Base-by-base conservation (phyloP, 805 yeast genomes). In the Barnettozyma sp. region DNA sequence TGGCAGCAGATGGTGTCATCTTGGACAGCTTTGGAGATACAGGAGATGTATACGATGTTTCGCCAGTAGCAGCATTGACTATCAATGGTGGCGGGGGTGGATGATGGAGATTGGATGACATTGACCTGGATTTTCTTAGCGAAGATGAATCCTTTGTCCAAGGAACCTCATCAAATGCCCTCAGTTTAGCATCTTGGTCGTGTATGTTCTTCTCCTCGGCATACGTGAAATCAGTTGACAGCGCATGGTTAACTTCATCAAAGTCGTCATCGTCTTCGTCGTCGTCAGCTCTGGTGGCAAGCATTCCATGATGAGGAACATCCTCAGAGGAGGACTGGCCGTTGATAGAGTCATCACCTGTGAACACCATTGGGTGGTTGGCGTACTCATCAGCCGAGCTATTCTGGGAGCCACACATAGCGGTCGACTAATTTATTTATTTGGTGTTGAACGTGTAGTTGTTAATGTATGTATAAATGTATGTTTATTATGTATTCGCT, bases 111-210 rank as follows among this genome's bases (percentile, higher is more conserved):
- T 61, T 63, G 2, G 61, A 62, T 7, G 58, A 43, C 1, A 70
- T 59, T 0, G 63, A 44, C 42, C 63, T 53, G 44, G 64, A 54
- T 36, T 46, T 23, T 42, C 46, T 46, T 45, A 48, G 5, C 14
- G 18, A 29, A 4, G 23, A 71, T 65, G 27, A 22, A 2, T 41
- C 41, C 8, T 35, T 33, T 3, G 34, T 29, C 33, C 38, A 32
- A 15, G 42, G 39, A 16, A 53, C 36, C 21, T 48, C 58, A 40
- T 71, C 72, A 42, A 76, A 63, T 0, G 86, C 83, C 40, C 69
- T 66, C 24, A 74, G 54, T 49, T 80, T 81, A 47, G 82, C 76
- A 43, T 79, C 85, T 40, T 78, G 78, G 35, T 77, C 86, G 48
- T 69, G 70, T 47, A 81, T 63, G 48, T 66, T 63, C 48, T 67